phyloP scores from a whole-genome alignment of 2,329 filamentous ascomycete species.

The Endocalyx cinctus region DNA sequence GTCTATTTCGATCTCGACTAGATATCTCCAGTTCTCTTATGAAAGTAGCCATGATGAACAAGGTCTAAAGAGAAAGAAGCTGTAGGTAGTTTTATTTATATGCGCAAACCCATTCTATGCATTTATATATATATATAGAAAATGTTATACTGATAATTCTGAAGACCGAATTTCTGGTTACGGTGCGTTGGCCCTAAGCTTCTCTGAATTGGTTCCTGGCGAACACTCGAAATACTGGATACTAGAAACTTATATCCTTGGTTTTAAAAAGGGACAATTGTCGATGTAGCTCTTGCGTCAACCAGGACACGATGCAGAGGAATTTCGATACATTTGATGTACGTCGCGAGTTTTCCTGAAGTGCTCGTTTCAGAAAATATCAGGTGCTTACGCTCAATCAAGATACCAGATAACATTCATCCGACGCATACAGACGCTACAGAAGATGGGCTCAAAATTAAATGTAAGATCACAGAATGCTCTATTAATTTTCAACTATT shows the following conservation, averaged over 20 bases:
- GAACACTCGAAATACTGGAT: not conserved
- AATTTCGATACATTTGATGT: slow-evolving; percentile 65
- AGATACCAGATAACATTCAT: slow-evolving; percentile 44
- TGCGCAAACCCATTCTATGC: too few species aligned
- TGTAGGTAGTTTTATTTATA: too few species aligned
- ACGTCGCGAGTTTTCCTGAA: slow-evolving; percentile 16
- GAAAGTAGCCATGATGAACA: slow-evolving; percentile 2
- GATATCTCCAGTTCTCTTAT: slow-evolving; percentile 12
- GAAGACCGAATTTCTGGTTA: slow-evolving; percentile 36
- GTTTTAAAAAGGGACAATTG: slow-evolving; percentile 60
- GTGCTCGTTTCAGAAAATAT: too few species aligned
- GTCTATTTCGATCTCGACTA: slow-evolving; percentile 8
- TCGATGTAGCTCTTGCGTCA: slow-evolving; percentile 61
- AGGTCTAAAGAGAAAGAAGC: too few species aligned
- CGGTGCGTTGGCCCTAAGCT: too few species aligned
- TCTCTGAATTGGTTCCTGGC: too few species aligned
- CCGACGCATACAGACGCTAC: slow-evolving; percentile 27
- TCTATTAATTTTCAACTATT: too few species aligned
- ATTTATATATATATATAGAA: too few species aligned
- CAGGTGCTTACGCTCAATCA: too few species aligned
- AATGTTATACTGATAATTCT: slow-evolving; percentile 10
- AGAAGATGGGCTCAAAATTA: slow-evolving; percentile 38
- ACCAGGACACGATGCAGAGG: slow-evolving; percentile 66
- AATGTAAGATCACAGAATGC: slow-evolving; percentile 35
- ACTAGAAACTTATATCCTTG: slow-evolving; percentile 8